phyloP scores from a whole-genome alignment of 768 basidiomycete genomes.

The Podaxis sp. region DNA sequence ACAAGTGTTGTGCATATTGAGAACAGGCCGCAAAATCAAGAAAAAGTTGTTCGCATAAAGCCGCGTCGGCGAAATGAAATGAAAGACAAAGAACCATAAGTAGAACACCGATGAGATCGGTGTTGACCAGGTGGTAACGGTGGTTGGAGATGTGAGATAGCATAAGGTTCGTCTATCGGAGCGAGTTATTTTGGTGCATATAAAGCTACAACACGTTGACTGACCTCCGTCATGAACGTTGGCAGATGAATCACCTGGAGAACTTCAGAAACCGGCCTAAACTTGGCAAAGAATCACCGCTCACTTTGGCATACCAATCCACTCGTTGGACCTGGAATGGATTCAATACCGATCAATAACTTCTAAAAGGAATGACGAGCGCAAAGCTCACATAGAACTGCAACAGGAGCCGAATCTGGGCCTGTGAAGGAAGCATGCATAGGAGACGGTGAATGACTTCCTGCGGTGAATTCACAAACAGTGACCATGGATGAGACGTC shows the following conservation, averaged over 20 bases:
- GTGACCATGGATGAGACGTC: constrained; percentile 22
- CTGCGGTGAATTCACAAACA: constrained; percentile 22
- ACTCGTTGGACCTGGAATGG: constrained; percentile 5
- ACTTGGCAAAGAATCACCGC: background rate
- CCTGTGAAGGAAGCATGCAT: constrained; percentile 19
- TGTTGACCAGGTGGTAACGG: constrained; percentile 4
- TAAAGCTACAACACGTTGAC: background rate
- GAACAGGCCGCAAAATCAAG: constrained; percentile 18
- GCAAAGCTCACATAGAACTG: constrained; percentile 22
- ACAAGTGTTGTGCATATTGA: constrained; percentile 23
- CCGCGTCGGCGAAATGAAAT: constrained; percentile 24
- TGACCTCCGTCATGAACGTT: constrained; percentile 23
- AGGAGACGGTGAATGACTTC: constrained; percentile 21
- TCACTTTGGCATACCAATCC: constrained; percentile 18
- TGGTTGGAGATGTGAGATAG: constrained; percentile 9
- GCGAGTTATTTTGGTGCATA: background rate
- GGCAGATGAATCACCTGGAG: constrained; percentile 24
- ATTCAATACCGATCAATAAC: background rate
- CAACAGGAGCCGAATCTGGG: constrained; percentile 18
- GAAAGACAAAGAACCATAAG: constrained; percentile 26
- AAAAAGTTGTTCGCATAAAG: constrained; percentile 20
- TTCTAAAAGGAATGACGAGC: background rate
- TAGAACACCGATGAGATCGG: constrained; percentile 23
- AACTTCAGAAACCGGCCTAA: background rate
- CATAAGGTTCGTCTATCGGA: constrained; percentile 1